These are phyloP conservation scores for Cutaneotrichosporon cavernicola DNA, from an alignment of 1,284 basidiomycete genomes.

Conservation along the genomic window DNA sequence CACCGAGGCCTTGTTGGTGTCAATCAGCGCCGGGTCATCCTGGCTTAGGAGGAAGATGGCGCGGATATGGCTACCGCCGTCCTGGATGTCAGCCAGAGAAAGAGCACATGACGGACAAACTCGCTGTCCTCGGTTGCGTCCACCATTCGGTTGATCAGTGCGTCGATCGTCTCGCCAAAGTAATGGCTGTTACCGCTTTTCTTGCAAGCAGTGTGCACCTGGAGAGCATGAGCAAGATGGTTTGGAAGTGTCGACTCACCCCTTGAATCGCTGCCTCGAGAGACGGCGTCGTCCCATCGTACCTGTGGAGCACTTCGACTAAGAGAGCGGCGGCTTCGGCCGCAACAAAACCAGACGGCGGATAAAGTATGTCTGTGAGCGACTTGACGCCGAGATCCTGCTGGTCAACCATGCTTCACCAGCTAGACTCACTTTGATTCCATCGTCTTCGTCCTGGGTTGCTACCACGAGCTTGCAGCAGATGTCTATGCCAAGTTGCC, in stretches of 20 bases:
- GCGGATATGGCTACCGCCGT: constrained; percentile 42
- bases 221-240: not conserved
- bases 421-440: constrained; percentile 62
- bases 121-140: constrained; percentile 60
- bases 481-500: constrained; percentile 70
- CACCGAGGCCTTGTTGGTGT: constrained; percentile 40
- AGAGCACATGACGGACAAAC: constrained; percentile 23
- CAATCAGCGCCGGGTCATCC: constrained; percentile 39
- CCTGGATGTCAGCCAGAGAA: constrained; percentile 25
- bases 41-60: constrained; percentile 42
- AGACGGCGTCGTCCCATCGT: constrained; percentile 76
- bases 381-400: constrained; percentile 82
- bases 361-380: constrained; percentile 85
- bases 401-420: constrained; percentile 3
- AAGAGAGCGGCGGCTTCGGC: constrained; percentile 67
- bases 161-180: constrained; percentile 64
- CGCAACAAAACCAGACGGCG: constrained; percentile 17
- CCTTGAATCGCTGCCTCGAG: constrained; percentile 80
- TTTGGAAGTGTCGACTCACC: constrained; percentile 28
- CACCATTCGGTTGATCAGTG: constrained; percentile 79
- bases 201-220: constrained; percentile 1
- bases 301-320: constrained; percentile 76
- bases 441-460: constrained; percentile 87
- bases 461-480: constrained; percentile 72
- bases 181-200: constrained; percentile 22